A percentile compares a stretch with the other conserved stretches of the same genome.
Evolutionary conservation across 2,329 filamentous ascomycete genomes (phyloP).

Genomic region (Metarhizium album): DNA sequence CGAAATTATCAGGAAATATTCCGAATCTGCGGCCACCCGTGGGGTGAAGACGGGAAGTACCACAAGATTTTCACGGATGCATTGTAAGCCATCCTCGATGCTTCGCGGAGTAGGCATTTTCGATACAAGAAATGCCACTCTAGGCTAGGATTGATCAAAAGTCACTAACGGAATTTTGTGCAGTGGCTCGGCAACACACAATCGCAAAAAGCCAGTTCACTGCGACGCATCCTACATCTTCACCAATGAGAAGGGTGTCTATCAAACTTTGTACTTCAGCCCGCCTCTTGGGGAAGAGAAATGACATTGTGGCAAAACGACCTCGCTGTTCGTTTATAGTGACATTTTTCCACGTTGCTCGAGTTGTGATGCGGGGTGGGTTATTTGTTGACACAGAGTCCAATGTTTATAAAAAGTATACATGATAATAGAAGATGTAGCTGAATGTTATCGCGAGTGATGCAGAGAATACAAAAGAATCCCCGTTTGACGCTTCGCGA

Average conservation of each 20-base stretch:
- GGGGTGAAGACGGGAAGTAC: slow-evolving; percentile 6
- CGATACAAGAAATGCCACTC: neutral
- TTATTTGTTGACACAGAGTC: no score
- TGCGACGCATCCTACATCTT: slow-evolving; percentile 7
- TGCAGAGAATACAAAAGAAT: no score
- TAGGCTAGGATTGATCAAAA: neutral
- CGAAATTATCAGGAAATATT: slow-evolving; percentile 9
- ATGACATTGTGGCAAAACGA: no score
- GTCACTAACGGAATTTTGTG: neutral
- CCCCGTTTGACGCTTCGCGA: no score
- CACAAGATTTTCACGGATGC: slow-evolving; percentile 7
- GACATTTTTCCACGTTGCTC: no score
- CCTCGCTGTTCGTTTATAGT: no score
- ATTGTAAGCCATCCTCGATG: slow-evolving; percentile 3
- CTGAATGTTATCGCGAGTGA: no score
- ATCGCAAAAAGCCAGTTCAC: slow-evolving; percentile 5
- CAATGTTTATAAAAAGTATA: no score
- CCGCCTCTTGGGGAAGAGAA: slow-evolving; percentile 1
- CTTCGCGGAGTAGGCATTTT: no score
- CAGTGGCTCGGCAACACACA: slow-evolving; percentile 4
- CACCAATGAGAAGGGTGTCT: slow-evolving; percentile 7
- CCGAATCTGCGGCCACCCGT: slow-evolving; percentile 3
- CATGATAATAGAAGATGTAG: no score
- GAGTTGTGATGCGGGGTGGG: no score
- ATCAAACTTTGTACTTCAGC: slow-evolving; percentile 10